Evolutionary conservation across 179 eudicot genomes (phyloP).

Genomic region (Silene coronaria): DNA sequence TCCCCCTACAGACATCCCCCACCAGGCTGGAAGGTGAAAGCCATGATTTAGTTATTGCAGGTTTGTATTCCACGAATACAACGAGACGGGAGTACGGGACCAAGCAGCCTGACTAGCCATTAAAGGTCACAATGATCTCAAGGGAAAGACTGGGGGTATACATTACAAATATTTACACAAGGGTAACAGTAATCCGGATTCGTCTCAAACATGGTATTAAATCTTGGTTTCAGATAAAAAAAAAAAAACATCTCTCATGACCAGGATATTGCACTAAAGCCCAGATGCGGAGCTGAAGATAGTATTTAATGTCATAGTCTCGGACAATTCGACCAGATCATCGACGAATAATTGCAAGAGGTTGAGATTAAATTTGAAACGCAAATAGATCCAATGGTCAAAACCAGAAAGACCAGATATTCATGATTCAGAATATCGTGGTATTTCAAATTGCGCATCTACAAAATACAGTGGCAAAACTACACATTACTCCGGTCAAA

Average conservation of each 20-base stretch:
- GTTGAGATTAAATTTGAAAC: not conserved
- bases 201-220: not conserved
- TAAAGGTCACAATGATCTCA: not conserved
- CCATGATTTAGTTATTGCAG: not conserved
- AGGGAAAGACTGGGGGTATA: not conserved
- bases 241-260: not conserved
- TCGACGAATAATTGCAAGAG: not conserved
- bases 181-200: not conserved
- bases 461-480: conserved; percentile 9
- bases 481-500: not conserved
- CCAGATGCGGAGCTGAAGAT: not conserved
- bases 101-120: not conserved
- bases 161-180: no score
- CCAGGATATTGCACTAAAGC: no score
- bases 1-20: not conserved
- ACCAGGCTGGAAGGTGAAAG: no score
- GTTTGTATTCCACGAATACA: not conserved
- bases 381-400: not conserved
- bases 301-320: not conserved
- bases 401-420: not conserved
- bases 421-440: not conserved
- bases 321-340: not conserved
- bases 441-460: conserved; percentile 13
- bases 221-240: not conserved
- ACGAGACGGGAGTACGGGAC: not conserved